Evolutionary conservation across 2,329 filamentous ascomycete genomes (phyloP).

Genomic region (Sporothrix pallida): DNA sequence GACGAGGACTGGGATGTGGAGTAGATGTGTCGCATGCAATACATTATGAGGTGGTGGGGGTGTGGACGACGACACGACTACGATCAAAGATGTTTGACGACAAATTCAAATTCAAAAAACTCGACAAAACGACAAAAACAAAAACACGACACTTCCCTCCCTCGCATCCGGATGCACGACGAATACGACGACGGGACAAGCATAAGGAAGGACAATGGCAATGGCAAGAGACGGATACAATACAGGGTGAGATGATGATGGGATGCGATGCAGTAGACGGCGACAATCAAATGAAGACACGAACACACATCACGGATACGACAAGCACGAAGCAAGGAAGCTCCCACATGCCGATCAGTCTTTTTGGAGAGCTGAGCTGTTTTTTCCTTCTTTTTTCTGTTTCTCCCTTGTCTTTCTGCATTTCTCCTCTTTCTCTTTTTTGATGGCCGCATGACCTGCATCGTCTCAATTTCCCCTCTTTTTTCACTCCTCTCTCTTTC

Average conservation of each 20-base stretch:
- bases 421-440: not conserved
- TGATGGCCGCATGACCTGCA: conserved; percentile 19
- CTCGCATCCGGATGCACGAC: conserved; percentile 17
- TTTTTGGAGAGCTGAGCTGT: not conserved
- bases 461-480: not conserved
- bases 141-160: not conserved
- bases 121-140: not conserved
- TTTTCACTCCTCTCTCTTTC: not conserved
- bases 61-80: conserved; percentile 13
- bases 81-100: not conserved
- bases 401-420: not conserved
- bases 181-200: not conserved
- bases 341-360: not conserved
- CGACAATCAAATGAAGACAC: not conserved
- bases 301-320: not conserved
- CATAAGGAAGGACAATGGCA: not conserved
- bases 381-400: not conserved
- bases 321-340: not conserved
- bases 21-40: conserved; percentile 38
- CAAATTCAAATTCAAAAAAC: not conserved
- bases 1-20: conserved; percentile 55
- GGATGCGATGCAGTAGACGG: not conserved
- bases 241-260: not conserved
- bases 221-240: not conserved
- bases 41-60: not conserved